phyloP scores from a whole-genome alignment of 306 rosid genomes.

The Lathyrus tuberosus region DNA sequence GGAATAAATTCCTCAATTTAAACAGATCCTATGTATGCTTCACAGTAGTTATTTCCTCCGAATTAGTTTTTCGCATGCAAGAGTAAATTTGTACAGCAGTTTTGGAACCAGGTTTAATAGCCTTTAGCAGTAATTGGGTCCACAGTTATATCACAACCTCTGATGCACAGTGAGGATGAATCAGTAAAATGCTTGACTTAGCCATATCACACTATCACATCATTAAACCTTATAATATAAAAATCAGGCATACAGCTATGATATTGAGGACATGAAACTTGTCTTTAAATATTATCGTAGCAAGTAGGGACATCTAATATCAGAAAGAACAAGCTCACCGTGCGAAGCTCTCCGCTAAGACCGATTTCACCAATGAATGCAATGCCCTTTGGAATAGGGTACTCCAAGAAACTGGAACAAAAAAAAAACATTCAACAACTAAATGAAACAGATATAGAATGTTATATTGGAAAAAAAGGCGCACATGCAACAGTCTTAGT shows the following conservation, averaged over 20 bases:
- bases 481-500: neutral
- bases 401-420: slow-evolving; percentile 79
- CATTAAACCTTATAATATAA: slow-evolving; percentile 11
- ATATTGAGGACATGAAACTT: slow-evolving; percentile 9
- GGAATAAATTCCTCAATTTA: neutral
- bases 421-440: slow-evolving; percentile 1
- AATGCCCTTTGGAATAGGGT: slow-evolving; percentile 69
- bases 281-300: slow-evolving; percentile 3
- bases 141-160: slow-evolving; percentile 21
- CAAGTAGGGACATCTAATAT: slow-evolving; percentile 12
- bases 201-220: neutral
- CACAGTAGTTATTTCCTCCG: slow-evolving; percentile 1
- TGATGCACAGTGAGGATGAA: neutral
- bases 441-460: slow-evolving; percentile 20
- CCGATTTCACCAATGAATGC: slow-evolving; percentile 97
- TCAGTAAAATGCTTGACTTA: slow-evolving; percentile 7
- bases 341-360: slow-evolving; percentile 92
- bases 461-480: slow-evolving; percentile 1
- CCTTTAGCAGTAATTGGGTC: neutral
- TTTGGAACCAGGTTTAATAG: slow-evolving; percentile 2
- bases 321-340: slow-evolving; percentile 54
- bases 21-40: slow-evolving; percentile 16
- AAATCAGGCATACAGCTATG: neutral
- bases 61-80: neutral
- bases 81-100: neutral